Base-by-base conservation (phyloP, 371 early-diverging fungal genomes). In the Lichtheimia corymbifera region DNA sequence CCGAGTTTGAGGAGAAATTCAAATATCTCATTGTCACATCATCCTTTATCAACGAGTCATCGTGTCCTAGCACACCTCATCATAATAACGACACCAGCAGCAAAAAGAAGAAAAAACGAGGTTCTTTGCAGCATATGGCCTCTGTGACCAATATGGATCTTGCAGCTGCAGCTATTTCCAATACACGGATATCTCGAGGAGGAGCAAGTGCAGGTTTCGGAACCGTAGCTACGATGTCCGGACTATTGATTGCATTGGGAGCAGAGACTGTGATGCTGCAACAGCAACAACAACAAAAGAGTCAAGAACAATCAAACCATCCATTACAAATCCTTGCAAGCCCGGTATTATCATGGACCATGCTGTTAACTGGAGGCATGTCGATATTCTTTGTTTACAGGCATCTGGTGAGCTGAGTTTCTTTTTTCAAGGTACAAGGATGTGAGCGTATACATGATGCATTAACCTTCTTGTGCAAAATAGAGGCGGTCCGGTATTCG, bases 1-100 rank as follows among this genome's bases (percentile, higher is more conserved):
- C 71, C 53, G 77, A 71, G 30, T 85, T 85, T 64, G 85, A 85
- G 55, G 85, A 85, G 50, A 73, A 82, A 6, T 85, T 85, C 64
- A 83, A 80, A 55, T 83, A 80, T 59, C 59, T 83, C 22, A 73
- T 85, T 53, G 80, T 77, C 59, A 80, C 81, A 12, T 84, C 84
- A 2, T 76, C 79, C 12, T 72, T 79, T 49, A 66, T 83, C 20
- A 79, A 67, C 52, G 74, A 74, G 42, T 61, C 63, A 35, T 72
- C 68, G 2, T 30, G 54, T 5, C 64, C 70, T 1, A 55, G 70
- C 40, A 73, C 18, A 25, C 57, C 25, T 0, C 54, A 30, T 22
- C 22, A 22, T 22, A 1, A 17, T 41, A 11, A 6, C 54, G 17
- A 40, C 42, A 18, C 12, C 42, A 51, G 27, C 28, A 50, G 13